Percentiles rank a stretch among this genome's conserved stretches.
Evolutionary conservation across 1,284 basidiomycete species (phyloP).

Genomic region (Microbotryum intermedium): DNA sequence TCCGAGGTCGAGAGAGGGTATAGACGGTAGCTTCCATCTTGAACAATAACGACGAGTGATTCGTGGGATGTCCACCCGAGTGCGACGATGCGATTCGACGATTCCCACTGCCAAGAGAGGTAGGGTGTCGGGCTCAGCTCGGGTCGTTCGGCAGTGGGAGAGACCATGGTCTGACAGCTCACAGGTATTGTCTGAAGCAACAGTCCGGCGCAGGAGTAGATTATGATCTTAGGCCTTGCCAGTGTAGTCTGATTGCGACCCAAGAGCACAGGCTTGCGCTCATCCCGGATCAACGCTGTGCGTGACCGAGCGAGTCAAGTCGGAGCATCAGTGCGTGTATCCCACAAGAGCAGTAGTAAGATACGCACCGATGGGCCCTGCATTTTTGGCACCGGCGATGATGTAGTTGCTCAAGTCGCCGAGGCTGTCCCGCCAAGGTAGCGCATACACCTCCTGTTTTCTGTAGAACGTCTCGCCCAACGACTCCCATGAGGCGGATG

Average conservation of each 20-base stretch:
- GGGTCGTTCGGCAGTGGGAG: conserved; percentile 39
- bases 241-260: conserved; percentile 60
- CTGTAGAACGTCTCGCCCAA: conserved; percentile 42
- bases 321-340: not conserved
- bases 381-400: conserved; percentile 70
- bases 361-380: conserved; percentile 71
- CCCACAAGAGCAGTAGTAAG: not conserved
- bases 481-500: conserved; percentile 21
- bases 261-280: conserved; percentile 66
- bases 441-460: conserved; percentile 71
- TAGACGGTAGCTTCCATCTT: conserved; percentile 82
- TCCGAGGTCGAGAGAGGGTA: conserved; percentile 57
- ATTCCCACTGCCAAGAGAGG: conserved; percentile 59
- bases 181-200: conserved; percentile 41
- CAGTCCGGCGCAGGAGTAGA: conserved; percentile 45
- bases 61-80: conserved; percentile 78
- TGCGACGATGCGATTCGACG: conserved; percentile 55
- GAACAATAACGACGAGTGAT: conserved; percentile 73
- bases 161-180: conserved; percentile 14
- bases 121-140: conserved; percentile 26
- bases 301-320: too few relatives aligned
- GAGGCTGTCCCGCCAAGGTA: conserved; percentile 57
- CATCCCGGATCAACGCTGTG: conserved; percentile 78
- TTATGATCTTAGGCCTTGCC: conserved; percentile 37
- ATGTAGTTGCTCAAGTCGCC: conserved; percentile 72